These are phyloP conservation scores for Hypoxylon sp. DNA, from an alignment of 2,329 filamentous ascomycete genomes.

Conservation along the genomic window DNA sequence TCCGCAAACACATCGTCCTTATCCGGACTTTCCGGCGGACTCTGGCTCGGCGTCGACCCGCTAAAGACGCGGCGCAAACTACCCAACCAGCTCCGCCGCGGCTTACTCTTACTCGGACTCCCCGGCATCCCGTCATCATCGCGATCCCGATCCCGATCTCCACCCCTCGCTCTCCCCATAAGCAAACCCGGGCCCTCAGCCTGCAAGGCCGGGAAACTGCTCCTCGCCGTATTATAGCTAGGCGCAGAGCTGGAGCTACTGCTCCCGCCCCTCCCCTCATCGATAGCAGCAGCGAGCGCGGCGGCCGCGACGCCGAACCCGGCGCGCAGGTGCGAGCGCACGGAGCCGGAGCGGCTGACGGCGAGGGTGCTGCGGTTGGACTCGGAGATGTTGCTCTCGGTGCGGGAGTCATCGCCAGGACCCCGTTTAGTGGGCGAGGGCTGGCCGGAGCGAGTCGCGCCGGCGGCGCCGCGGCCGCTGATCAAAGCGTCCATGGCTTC, in stretches of 20 bases:
- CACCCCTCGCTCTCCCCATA: slow-evolving; percentile 55
- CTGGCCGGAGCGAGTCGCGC: slow-evolving; percentile 54
- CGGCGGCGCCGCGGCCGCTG: slow-evolving; percentile 60
- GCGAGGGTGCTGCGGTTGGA: slow-evolving; percentile 62
- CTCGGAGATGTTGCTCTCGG: slow-evolving; percentile 71
- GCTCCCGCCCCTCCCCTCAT: slow-evolving; percentile 51
- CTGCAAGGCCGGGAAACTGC: slow-evolving; percentile 67
- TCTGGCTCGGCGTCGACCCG: slow-evolving; percentile 58
- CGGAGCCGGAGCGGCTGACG: slow-evolving; percentile 57
- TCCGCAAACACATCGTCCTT: slow-evolving; percentile 55
- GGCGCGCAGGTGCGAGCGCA: slow-evolving; percentile 56
- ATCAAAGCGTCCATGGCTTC: slow-evolving; percentile 69
- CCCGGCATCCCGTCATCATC: slow-evolving; percentile 58
- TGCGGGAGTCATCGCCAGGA: slow-evolving; percentile 64
- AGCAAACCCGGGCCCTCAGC: slow-evolving; percentile 68
- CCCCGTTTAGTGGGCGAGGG: slow-evolving; percentile 39
- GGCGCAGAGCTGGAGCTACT: slow-evolving; percentile 56
- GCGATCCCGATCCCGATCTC: slow-evolving; percentile 39
- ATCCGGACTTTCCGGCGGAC: slow-evolving; percentile 44
- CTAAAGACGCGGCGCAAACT: slow-evolving; percentile 76
- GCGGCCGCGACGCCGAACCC: slow-evolving; percentile 55
- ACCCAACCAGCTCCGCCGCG: slow-evolving; percentile 75
- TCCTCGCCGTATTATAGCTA: slow-evolving; percentile 68
- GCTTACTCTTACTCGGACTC: slow-evolving; percentile 71
- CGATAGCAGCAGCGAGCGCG: slow-evolving; percentile 49